Conservation (phyloP, 2,329 filamentous ascomycete genomes). For the Plectosphaerella cucumerina region DNA sequence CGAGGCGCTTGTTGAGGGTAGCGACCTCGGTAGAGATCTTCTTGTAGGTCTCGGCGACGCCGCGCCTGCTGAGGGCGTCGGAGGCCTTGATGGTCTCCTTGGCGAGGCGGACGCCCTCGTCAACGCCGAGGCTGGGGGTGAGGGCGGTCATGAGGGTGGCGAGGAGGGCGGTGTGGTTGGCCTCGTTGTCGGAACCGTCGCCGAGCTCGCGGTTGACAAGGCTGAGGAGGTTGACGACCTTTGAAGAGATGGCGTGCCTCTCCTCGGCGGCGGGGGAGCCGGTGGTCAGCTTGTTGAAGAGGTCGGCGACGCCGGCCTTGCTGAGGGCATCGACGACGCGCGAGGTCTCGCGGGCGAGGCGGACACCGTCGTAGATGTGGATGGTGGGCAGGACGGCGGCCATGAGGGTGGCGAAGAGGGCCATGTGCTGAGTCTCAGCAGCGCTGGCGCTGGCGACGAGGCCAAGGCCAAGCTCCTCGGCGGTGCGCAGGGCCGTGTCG, state of each 20-base stretch:
- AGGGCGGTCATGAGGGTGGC: constrained; percentile 75
- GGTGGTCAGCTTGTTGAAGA: constrained; percentile 64
- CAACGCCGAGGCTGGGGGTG: constrained; percentile 78
- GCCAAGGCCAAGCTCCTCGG: constrained; percentile 86
- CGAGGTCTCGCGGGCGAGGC: constrained; percentile 76
- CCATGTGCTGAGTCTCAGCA: constrained; percentile 94
- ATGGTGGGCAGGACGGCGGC: constrained; percentile 76
- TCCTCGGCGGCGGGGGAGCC: constrained; percentile 59
- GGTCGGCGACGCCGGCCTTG: constrained; percentile 62
- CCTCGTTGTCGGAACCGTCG: constrained; percentile 85
- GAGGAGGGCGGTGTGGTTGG: constrained; percentile 90
- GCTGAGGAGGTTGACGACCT: constrained; percentile 64
- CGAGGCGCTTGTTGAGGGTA: constrained; percentile 65
- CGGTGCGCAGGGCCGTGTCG: constrained; percentile 69
- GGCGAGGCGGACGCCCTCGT: constrained; percentile 79
- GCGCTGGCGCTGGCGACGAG: constrained; percentile 81
- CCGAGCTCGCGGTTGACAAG: constrained; percentile 88
- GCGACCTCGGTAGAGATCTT: constrained; percentile 59
- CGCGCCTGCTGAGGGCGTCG: constrained; percentile 69
- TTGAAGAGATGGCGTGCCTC: constrained; percentile 69
- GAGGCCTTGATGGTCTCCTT: constrained; percentile 79
- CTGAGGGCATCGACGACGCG: constrained; percentile 79
- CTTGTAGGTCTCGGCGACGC: constrained; percentile 65
- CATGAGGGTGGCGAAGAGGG: constrained; percentile 78
- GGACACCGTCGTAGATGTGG: constrained; percentile 85